Evolutionary conservation across 768 basidiomycete genomes (phyloP).

Genomic region (Gymnopilus dilepis): DNA sequence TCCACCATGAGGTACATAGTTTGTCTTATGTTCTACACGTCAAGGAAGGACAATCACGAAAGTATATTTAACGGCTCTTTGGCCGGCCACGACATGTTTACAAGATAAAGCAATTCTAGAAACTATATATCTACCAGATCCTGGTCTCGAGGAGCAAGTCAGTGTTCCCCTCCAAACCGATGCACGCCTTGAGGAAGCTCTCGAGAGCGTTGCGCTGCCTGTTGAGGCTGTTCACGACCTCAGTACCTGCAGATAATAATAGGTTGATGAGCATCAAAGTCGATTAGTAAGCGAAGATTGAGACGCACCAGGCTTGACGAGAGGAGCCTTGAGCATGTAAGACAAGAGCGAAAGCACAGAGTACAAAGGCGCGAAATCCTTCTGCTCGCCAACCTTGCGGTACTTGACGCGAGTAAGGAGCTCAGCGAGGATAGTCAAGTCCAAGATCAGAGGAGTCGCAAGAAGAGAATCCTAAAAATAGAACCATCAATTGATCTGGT

Average conservation of each 20-base stretch:
- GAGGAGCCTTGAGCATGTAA: slow-evolving; percentile 98
- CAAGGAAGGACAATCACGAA: not conserved
- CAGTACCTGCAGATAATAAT: slow-evolving; percentile 55
- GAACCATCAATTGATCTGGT: not conserved
- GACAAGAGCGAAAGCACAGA: slow-evolving; percentile 90
- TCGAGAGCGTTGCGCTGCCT: slow-evolving; percentile 96
- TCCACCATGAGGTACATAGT: not conserved
- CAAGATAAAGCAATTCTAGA: not conserved
- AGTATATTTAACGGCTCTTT: slow-evolving; percentile 15
- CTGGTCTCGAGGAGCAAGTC: slow-evolving; percentile 89
- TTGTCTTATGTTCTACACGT: not conserved
- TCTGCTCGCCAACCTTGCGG: slow-evolving; percentile 56
- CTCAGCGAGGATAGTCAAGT: slow-evolving; percentile 92
- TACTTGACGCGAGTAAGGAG: slow-evolving; percentile 93
- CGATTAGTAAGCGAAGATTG: not conserved
- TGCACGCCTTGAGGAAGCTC: slow-evolving; percentile 91
- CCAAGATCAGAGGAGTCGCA: slow-evolving; percentile 95
- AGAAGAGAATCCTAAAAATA: slow-evolving; percentile 82
- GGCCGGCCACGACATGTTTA: not conserved
- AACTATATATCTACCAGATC: slow-evolving; percentile 70
- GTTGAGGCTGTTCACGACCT: slow-evolving; percentile 94
- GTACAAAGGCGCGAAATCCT: slow-evolving; percentile 85
- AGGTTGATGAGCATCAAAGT: not conserved
- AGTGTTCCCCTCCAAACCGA: slow-evolving; percentile 81
- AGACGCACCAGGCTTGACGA: slow-evolving; percentile 83